Base-by-base conservation (phyloP, 805 yeast genomes). In the Peterozyma toletana region DNA sequence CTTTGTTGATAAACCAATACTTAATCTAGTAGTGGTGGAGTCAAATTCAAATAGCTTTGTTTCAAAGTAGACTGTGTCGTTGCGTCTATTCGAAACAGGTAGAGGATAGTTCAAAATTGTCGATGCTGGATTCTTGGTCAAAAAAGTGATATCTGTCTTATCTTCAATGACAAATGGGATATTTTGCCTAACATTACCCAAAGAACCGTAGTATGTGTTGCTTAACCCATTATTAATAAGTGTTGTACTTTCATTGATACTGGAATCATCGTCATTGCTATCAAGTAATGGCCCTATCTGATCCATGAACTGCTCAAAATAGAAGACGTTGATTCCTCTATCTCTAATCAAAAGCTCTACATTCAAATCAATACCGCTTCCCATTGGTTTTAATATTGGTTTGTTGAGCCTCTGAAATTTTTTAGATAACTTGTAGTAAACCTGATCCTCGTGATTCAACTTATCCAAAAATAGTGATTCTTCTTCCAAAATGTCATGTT, bases 11-110 rank as follows among this genome's bases (percentile, higher is more conserved):
- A 85, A 64, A 0, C 95, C 93, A 39, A 85, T 68, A 30, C 83
- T 71, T 45, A 84, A 70, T 33, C 73, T 73, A 1, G 80, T 71
- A 44, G 73, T 75, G 2, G 67, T 63, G 51, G 57, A 53, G 39
- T 58, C 47, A 37, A 66, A 62, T 15, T 66, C 71, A 51, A 64
- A 71, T 1, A 77, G 52, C 51, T 78, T 78, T 9, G 70, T 71
- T 58, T 85, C 95, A 56, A 82, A 85, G 56, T 85, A 85, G 9
- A 82, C 76, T 0, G 77, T 73, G 40, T 77, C 82, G 42, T 63
- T 63, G 37, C 60, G 59, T 30, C 69, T 52, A 42, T 64, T 63
- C 30, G 52, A 54, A n/a, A 56, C 50, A 9, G 69, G 69, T 6
- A 64, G 31, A 18, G 69, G 67, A 30, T 58, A 44, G 38, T 64